Percentiles rank a stretch among this genome's conserved stretches.
Conservation (phyloP, 2,329 filamentous ascomycete species). For the Penicillium psychrosexuale region DNA sequence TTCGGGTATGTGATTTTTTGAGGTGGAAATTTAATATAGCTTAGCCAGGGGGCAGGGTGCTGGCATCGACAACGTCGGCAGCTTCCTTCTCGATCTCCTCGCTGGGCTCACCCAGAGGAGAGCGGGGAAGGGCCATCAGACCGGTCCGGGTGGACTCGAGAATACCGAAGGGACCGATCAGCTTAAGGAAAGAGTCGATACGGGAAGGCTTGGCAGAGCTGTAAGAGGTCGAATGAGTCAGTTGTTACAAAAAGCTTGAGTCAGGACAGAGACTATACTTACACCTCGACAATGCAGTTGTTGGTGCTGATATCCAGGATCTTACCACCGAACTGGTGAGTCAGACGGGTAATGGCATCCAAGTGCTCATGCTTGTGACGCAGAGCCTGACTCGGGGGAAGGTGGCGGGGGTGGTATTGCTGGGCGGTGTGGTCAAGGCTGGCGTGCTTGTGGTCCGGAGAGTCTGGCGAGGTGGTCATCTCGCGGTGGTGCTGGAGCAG, state of each 20-base stretch:
- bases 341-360: constrained; percentile 91
- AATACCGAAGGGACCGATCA: constrained; percentile 91
- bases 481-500: constrained; percentile 92
- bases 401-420: constrained; percentile 78
- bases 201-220: constrained; percentile 88
- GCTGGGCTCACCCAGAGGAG: constrained; percentile 72
- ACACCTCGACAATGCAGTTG: constrained; percentile 98
- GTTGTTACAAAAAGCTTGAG: background rate
- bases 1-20: constrained; percentile 27
- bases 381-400: constrained; percentile 82
- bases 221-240: constrained; percentile 11
- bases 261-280: constrained; percentile 44
- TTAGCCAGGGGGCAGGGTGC: constrained; percentile 87
- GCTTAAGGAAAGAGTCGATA: constrained; percentile 97
- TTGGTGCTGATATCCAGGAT: constrained; percentile 96
- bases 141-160: constrained; percentile 93
- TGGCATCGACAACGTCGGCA: constrained; percentile 90
- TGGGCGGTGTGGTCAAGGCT: constrained; percentile 13
- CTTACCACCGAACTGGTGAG: constrained; percentile 97
- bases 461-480: constrained; percentile 60
- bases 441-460: constrained; percentile 25
- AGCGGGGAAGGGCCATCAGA: constrained; percentile 93
- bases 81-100: constrained; percentile 81
- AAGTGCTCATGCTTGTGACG: constrained; percentile 97
- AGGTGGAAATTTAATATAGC: constrained; percentile 13